Conservation (phyloP, 2,329 filamentous ascomycete species). For the Cercospora sp. region DNA sequence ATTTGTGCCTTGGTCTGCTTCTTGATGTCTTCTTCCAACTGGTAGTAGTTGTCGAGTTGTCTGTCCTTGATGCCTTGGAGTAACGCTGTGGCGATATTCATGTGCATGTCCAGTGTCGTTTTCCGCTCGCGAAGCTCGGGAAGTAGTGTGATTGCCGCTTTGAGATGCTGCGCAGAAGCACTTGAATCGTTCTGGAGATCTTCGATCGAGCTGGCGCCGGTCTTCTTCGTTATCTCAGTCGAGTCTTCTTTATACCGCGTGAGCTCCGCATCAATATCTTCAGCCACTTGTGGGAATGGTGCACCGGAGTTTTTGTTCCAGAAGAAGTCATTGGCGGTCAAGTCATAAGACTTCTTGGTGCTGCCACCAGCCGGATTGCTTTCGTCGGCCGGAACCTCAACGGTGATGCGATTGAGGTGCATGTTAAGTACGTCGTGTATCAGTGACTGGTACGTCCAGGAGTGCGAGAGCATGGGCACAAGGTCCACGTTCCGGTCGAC, state of each 20-base stretch:
- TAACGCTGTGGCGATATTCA: conserved; percentile 88
- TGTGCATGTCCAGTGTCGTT: conserved; percentile 93
- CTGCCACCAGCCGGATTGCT: conserved; percentile 69
- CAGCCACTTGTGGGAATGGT: conserved; percentile 93
- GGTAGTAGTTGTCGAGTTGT: conserved; percentile 93
- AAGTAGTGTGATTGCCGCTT: conserved; percentile 88
- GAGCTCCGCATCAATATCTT: conserved; percentile 91
- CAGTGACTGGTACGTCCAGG: conserved; percentile 84
- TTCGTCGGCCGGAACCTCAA: conserved; percentile 80
- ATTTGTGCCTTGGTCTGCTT: conserved; percentile 90
- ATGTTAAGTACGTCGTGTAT: conserved; percentile 76
- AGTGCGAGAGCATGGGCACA: conserved; percentile 98
- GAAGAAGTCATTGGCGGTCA: conserved; percentile 90
- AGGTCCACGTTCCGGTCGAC: conserved; percentile 94
- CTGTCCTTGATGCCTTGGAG: conserved; percentile 87
- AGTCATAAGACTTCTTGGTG: conserved; percentile 87
- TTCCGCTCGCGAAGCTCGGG: conserved; percentile 93
- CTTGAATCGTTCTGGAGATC: conserved; percentile 88
- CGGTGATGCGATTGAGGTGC: conserved; percentile 89
- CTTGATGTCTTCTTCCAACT: conserved; percentile 87
- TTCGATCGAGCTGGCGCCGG: conserved; percentile 86
- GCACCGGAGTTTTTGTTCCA: conserved; percentile 89
- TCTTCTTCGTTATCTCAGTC: conserved; percentile 90
- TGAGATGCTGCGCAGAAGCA: conserved; percentile 88
- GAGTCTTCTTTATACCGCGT: conserved; percentile 95